A percentile compares a stretch with the other conserved stretches of the same genome.
Conservation (phyloP, 2,329 filamentous ascomycete species). For the Pseudogymnoascus sp. region DNA sequence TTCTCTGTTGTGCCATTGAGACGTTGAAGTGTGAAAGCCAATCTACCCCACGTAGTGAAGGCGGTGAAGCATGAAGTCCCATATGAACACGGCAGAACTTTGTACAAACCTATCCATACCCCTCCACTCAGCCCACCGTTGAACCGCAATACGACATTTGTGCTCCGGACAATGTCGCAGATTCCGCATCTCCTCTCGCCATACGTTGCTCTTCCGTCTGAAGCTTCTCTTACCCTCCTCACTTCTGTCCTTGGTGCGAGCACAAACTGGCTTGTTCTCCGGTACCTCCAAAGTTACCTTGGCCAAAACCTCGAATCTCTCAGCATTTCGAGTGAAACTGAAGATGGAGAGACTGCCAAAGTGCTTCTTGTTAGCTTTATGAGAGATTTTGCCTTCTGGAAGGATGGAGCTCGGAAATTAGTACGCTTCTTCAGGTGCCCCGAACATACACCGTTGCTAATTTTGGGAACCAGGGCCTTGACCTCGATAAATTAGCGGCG, state of each 20-base stretch:
- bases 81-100: neutral
- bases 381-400: slow-evolving; percentile 73
- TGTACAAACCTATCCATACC: slow-evolving; percentile 1
- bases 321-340: slow-evolving; percentile 17
- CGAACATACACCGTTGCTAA: neutral
- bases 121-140: neutral
- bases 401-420: slow-evolving; percentile 57
- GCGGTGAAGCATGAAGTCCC: neutral
- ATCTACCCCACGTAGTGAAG: slow-evolving; percentile 1
- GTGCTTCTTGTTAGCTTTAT: slow-evolving; percentile 80
- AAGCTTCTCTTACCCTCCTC: slow-evolving; percentile 55
- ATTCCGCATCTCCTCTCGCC: slow-evolving; percentile 55
- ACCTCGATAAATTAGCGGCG: slow-evolving; percentile 53
- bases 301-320: neutral
- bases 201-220: slow-evolving; percentile 51
- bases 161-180: slow-evolving; percentile 18
- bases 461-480: slow-evolving; percentile 50
- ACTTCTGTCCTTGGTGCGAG: slow-evolving; percentile 59
- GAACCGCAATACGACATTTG: neutral
- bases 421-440: slow-evolving; percentile 37
- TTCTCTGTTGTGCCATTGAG: neutral
- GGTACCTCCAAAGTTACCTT: slow-evolving; percentile 38
- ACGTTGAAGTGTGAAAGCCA: neutral
- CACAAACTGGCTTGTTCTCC: slow-evolving; percentile 58
- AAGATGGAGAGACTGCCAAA: slow-evolving; percentile 32